Evolutionary conservation across 1,284 basidiomycete species (phyloP), one percentile per base, ranked within the genome.

Genomic region (Coriolopsis trogii): DNA sequence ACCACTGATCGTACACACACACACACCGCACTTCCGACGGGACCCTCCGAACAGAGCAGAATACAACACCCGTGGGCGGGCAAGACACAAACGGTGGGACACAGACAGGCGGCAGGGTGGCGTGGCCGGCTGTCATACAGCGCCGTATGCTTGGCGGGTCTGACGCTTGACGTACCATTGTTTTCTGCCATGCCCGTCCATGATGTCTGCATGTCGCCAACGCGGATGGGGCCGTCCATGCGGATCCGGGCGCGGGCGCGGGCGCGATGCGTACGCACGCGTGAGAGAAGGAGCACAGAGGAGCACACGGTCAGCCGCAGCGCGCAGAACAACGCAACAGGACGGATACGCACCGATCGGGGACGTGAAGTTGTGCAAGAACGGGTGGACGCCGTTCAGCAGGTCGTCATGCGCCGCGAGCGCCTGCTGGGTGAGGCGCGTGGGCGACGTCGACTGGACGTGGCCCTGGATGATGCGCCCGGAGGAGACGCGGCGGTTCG

Each of bases 361-460:
- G 30, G 63, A 65, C 20, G 62, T 66, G 57, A 66, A 67, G 49
- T 65, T 65, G 55, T 65, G 61, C 48, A 67, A 53, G 56, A 67
- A 62, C 41, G 66, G 66, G 43, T 66, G 62, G 31, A 67, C 60
- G 44, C 28, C 55, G 42, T 49, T 46, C 48, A 49, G 44, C 40
- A 49, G 41, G 45, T 45, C 47, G 30, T 64, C 55, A 28, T 65
- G 66, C 37, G 51, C 59, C 34, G 58, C 48, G 33, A 65, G 50
- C 49, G 63, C 62, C 36, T 58, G 36, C 40, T 65, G 60, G 28
- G 64, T 64, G 44, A 66, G 51, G 15, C 50, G 42, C 8, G 57
- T 20, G 25, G 60, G 50, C 33, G 42, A 34, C 12, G 49, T 15
- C 23, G 58, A 47, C 31, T 45, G 41, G 24, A 67, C 62, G 23